These are phyloP conservation scores for Mycena filopes DNA, from an alignment of 768 basidiomycete genomes.

Conservation along the genomic window DNA sequence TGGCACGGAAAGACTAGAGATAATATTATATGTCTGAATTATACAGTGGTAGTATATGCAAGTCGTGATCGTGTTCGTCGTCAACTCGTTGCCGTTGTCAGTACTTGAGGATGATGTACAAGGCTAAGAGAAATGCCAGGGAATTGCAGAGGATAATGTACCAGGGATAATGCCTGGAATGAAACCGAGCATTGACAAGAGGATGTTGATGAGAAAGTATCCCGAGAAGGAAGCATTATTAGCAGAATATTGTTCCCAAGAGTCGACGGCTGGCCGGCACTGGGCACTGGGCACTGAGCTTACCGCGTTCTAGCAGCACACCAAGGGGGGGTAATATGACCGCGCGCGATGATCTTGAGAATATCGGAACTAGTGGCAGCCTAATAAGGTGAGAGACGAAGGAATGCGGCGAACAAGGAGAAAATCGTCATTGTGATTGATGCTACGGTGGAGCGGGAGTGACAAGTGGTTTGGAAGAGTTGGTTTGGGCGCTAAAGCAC, in stretches of 20 bases:
- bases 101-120: conserved; percentile 86
- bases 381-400: conserved; percentile 55
- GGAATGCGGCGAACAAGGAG: not conserved
- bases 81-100: too few relatives aligned
- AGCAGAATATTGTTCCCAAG: not conserved
- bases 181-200: conserved; percentile 82
- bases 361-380: conserved; percentile 79
- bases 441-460: too few relatives aligned
- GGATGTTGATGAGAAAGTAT: conserved; percentile 82
- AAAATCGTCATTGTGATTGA: not conserved
- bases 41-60: too few relatives aligned
- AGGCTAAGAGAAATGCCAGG: conserved; percentile 52
- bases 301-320: conserved; percentile 85
- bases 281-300: not conserved
- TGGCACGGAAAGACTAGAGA: too few relatives aligned
- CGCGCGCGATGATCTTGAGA: conserved; percentile 74
- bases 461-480: too few relatives aligned
- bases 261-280: too few relatives aligned
- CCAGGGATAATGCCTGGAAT: conserved; percentile 85
- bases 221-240: conserved; percentile 59
- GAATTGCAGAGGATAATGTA: conserved; percentile 34
- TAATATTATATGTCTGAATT: too few relatives aligned
- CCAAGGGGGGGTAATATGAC: conserved; percentile 84
- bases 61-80: too few relatives aligned
- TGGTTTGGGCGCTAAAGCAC: too few relatives aligned